Evolutionary conservation across 1,284 basidiomycete species (phyloP), one percentile per base, ranked within the genome.

Genomic region (Neonothopanus nambi): DNA sequence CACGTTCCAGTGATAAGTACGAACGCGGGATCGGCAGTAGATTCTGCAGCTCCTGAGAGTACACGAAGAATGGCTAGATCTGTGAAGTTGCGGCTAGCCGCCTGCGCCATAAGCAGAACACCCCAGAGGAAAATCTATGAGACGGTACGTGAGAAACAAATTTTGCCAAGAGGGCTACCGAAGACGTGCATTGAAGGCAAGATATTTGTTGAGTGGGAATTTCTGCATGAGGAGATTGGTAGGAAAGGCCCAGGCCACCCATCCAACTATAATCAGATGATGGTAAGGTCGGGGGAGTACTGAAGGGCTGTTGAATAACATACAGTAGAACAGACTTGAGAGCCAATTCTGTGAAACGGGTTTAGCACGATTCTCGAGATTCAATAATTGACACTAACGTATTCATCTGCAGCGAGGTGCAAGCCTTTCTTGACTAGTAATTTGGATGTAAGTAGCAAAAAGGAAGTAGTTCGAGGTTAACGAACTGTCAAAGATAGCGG

Each of bases 181-280:
- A n/a, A n/a, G 12, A 35, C 54, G 15, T 3, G 61, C 62, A 60
- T 76, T 76, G 59, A 69, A 58, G 7, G 70, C 70, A 42, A 78
- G 69, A 58, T 77, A 78, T 42, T 72, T 72, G 13, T 70, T 70
- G 0, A 72, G 65, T 1, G 74, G 75, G n/a, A 65, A 72, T 35
- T 70, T 68, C 55, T 77, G 75, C 70, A 77, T 74, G 48, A 78
- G 59, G 33, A 78, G 48, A 60, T 78, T 78, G 6, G 74, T 71
- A 0, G 77, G 77, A 42, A 78, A 67, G 0, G 74, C 75, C 75
- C 75, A 77, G 2, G 61, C 67, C 4, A 78, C 56, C 72, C 73
- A 75, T 17, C 76, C 75, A 47, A 76, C 61, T 65, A 9, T 20
- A 8, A 40, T 37, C 12, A n/a, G n/a, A n/a, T n/a, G 9, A 17